Conservation (phyloP, 495 filamentous ascomycete species). For the Xanthoparmelia taractica region DNA sequence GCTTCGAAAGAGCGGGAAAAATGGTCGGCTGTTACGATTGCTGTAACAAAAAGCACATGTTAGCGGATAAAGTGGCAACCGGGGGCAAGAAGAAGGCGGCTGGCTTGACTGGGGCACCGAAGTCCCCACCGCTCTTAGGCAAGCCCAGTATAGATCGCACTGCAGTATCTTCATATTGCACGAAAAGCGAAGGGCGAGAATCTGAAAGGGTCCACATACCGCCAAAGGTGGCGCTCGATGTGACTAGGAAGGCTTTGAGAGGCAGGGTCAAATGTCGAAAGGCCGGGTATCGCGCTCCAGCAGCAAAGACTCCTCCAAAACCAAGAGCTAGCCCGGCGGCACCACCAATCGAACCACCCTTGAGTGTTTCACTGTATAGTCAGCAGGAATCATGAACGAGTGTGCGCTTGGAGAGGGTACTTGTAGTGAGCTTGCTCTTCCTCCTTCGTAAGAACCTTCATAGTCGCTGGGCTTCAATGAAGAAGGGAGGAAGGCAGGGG, state of each 20-base stretch:
- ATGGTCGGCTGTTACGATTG: constrained; percentile 80
- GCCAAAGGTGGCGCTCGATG: constrained; percentile 71
- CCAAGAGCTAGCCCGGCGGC: constrained; percentile 57
- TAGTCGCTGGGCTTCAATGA: constrained; percentile 33
- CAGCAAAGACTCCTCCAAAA: constrained; percentile 52
- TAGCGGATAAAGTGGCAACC: neutral
- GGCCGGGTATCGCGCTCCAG: constrained; percentile 55
- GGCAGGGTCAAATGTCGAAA: constrained; percentile 77
- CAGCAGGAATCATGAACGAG: constrained; percentile 35
- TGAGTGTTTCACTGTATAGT: constrained; percentile 55
- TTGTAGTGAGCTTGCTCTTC: constrained; percentile 66
- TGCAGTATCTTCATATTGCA: neutral
- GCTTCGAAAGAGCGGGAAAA: constrained; percentile 66
- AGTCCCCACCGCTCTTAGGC: neutral
- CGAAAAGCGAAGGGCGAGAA: neutral
- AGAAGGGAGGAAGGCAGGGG: neutral
- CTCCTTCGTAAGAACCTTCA: constrained; percentile 95
- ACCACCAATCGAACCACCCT: constrained; percentile 68
- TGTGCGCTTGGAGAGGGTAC: constrained; percentile 31
- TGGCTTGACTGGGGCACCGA: neutral
- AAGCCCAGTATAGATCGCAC: neutral
- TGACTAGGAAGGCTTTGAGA: constrained; percentile 84
- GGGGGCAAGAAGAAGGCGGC: neutral
- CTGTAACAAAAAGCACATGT: constrained; percentile 9
- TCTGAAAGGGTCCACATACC: too few species aligned